Base-by-base conservation (phyloP, 768 basidiomycete genomes). In the Tulasnella sp. region DNA sequence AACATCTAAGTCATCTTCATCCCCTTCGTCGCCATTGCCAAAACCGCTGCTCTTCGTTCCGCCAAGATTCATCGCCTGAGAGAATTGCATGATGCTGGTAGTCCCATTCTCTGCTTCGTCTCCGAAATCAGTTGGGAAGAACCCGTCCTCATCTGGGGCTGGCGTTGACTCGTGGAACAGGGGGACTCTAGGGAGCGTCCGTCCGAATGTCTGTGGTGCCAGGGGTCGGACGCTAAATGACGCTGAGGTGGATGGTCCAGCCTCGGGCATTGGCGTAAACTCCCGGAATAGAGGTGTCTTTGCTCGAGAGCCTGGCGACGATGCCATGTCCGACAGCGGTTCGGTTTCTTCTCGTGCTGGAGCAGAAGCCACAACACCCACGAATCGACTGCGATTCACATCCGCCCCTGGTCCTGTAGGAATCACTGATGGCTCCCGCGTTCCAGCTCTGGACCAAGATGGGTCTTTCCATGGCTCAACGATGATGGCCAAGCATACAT, bases 381-480 rank as follows among this genome's bases (percentile, higher is more conserved):
- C 51, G 73, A 65, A 27, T 66, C 59, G 3, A 63, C 63, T 65
- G 63, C 44, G 64, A 30, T 51, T 50, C 60, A 21, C 64, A 53
- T 4, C 67, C 53, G 4, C 68, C 66, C 11, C 66, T 69, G n/a
- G 62, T 45, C 70, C 63, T 55, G 68, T 61, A 12, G 72, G 68
- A 19, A 64, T 65, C 12, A 69, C 63, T 3, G 75, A 71, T 15
- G 67, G 69, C 11, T 67, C 66, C 41, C 69, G 72, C 1, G 72
- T 34, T 66, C 63, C 3, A 70, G 60, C 46, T 51, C 61, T 25
- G 4, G 63, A 34, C 74, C 77, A 38, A 81, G 66, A 12, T 78
- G 17, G 71, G n/a, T n/a, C n/a, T n/a, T n/a, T n/a, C 3, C 81
- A 88, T 15, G 89, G 90, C 67, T 92, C 89, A 15, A 90, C 81